Conservation (phyloP, 2,329 filamentous ascomycete species). For the Verticillium alfalfae region DNA sequence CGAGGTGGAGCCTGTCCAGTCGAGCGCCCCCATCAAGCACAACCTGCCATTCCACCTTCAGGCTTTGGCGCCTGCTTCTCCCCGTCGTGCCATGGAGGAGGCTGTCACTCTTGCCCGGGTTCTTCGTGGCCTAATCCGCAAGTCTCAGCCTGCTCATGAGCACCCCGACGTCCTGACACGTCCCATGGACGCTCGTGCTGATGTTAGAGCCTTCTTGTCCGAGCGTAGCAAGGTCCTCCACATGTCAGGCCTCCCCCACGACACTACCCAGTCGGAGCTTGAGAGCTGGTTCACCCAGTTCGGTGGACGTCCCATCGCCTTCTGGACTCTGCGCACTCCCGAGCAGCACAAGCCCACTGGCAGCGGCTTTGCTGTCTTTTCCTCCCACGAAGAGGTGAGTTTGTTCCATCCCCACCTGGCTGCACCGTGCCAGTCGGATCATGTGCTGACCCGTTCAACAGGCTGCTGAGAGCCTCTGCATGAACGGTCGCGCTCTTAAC, state of each 20-base stretch:
- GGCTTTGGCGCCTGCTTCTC: conserved; percentile 89
- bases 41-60: conserved; percentile 97
- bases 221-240: conserved; percentile 98
- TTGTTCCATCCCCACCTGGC: background rate
- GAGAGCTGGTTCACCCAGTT: conserved; percentile 99
- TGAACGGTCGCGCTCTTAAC: conserved; percentile 97
- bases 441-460: conserved; percentile 26
- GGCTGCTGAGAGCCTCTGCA: conserved; percentile 96
- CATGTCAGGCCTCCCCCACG: conserved; percentile 94
- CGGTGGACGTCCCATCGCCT: conserved; percentile 93
- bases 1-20: conserved; percentile 95
- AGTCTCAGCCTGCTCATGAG: conserved; percentile 89
- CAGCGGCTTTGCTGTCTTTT: conserved; percentile 96
- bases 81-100: conserved; percentile 95
- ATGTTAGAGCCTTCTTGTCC: conserved; percentile 91
- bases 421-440: background rate
- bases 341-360: conserved; percentile 99
- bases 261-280: conserved; percentile 96
- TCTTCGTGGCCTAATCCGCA: conserved; percentile 85
- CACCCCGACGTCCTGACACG: conserved; percentile 92
- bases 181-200: conserved; percentile 93
- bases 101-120: conserved; percentile 91
- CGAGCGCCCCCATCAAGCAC: conserved; percentile 96
- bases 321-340: conserved; percentile 96
- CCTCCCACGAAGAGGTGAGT: conserved; percentile 95